Percentiles rank a stretch among this genome's conserved stretches.
Conservation (phyloP, 306 rosid species). For the Vicia sativa region DNA sequence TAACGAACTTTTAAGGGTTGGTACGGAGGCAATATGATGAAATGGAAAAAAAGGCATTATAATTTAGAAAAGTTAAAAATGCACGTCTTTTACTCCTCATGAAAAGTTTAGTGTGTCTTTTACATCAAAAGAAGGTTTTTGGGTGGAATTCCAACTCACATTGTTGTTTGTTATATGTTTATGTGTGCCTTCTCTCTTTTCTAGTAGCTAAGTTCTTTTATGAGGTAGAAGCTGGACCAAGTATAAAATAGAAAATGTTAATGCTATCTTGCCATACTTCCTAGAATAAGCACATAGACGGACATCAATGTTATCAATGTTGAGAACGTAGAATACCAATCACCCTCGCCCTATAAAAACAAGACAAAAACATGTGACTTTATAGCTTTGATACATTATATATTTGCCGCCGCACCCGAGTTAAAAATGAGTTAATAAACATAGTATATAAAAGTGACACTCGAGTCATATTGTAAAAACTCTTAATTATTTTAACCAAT, state of each 20-base stretch:
- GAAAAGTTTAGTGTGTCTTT: slow-evolving; percentile 31
- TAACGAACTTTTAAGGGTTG: background rate
- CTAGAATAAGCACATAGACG: background rate
- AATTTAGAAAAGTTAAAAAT: slow-evolving; percentile 17
- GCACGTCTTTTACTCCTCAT: slow-evolving; percentile 18
- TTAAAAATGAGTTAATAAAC: too few relatives aligned
- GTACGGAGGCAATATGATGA: slow-evolving; percentile 40
- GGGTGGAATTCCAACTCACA: slow-evolving; percentile 71
- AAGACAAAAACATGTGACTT: background rate
- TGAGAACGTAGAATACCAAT: background rate
- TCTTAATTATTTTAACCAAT: too few relatives aligned
- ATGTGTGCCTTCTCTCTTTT: slow-evolving; percentile 13
- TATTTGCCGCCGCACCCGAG: too few relatives aligned
- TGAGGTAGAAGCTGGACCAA: background rate
- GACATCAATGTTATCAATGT: background rate
- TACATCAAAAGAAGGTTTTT: slow-evolving; percentile 43
- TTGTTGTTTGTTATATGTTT: slow-evolving; percentile 41
- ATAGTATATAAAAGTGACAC: too few relatives aligned
- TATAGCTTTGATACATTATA: background rate
- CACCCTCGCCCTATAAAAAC: background rate
- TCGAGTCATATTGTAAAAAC: too few relatives aligned
- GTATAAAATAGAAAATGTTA: slow-evolving; percentile 6
- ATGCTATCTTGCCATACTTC: slow-evolving; percentile 3
- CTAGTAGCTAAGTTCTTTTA: slow-evolving; percentile 20
- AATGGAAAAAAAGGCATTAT: slow-evolving; percentile 24